A percentile compares a stretch with the other conserved stretches of the same genome.
These are phyloP conservation scores for Boletus fagicola DNA, from an alignment of 768 basidiomycete species.

Conservation along the genomic window DNA sequence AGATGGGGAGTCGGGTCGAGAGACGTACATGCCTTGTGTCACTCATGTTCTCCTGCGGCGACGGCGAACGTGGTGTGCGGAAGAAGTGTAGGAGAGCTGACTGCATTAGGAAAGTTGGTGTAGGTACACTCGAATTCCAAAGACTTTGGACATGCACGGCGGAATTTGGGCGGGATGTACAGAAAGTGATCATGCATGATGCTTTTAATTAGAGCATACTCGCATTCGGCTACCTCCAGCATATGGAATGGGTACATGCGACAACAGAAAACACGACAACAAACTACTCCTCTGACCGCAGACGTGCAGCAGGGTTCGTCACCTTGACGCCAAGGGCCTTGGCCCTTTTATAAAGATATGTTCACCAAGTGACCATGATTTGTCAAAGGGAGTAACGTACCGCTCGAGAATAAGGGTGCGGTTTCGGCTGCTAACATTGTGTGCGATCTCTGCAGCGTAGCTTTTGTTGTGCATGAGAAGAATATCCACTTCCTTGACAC, in stretches of 20 bases:
- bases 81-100: conserved; percentile 17
- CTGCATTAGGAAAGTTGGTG: conserved; percentile 28
- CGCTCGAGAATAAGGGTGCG: conserved; percentile 87
- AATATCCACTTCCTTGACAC: conserved; percentile 90
- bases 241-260: conserved; percentile 49
- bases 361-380: conserved; percentile 7
- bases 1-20: not conserved
- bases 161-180: no score
- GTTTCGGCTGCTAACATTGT: conserved; percentile 95
- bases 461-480: conserved; percentile 98
- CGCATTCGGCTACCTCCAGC: conserved; percentile 48
- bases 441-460: conserved; percentile 95
- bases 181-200: conserved; percentile 15
- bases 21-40: conserved; percentile 26
- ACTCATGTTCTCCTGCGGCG: conserved; percentile 21
- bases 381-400: conserved; percentile 37
- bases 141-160: not conserved
- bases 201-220: conserved; percentile 41
- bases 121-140: not conserved
- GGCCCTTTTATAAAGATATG: conserved; percentile 48
- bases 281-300: conserved; percentile 90
- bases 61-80: conserved; percentile 11
- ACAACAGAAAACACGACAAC: conserved; percentile 37
- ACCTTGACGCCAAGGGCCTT: conserved; percentile 89
- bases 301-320: conserved; percentile 87